Evolutionary conservation across 2,329 filamentous ascomycete species (phyloP), one percentile per base, ranked within the genome.

Genomic region (Fusarium sterilihyphosum): DNA sequence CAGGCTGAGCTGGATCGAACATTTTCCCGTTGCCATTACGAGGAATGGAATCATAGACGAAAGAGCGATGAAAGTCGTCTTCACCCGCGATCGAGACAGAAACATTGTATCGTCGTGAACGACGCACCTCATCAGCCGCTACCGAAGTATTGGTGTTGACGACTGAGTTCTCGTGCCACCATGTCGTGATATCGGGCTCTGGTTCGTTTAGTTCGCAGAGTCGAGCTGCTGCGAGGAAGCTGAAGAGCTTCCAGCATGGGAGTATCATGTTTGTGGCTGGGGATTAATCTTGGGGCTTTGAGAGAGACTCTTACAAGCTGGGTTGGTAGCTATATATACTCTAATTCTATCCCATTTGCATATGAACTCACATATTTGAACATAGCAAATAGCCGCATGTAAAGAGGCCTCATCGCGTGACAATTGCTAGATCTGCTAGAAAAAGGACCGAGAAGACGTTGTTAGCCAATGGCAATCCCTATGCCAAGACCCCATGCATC

Each of bases 241-340:
- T 1, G 6, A 59, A 18, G 14, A 59, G 8, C 6, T 29, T 37
- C 41, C 56, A 59, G 31, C 41, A 59, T 3, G 10, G n/a, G 0
- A 26, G 4, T 0, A 59, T 7, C 20, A 41, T 56, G 8, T 38
- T 29, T 0, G 8, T n/a, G 2, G 6, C 22, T 24, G 17, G 4
- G 0, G 22, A 3, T 52, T 1, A 6, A 35, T 33, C 4, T 20
- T 2, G 4, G 22, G 6, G 2, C 3, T 14, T 4, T 22, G 3
- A 7, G 11, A 20, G 8, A 10, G 6, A 4, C 1, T 26, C 26
- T 26, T 31, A 6, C 0, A 9, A 18, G 5, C 3, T 31, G 11
- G 29, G 16, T 18, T 17, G 9, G 20, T 18, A 50, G 29, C 5
- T n/a, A n/a, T 14, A 14, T 3, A 3, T 8, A 1, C 8, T 24